These are phyloP conservation scores for Petunia axillaris DNA, from an alignment of 257 asterid genomes.

Conservation along the genomic window DNA sequence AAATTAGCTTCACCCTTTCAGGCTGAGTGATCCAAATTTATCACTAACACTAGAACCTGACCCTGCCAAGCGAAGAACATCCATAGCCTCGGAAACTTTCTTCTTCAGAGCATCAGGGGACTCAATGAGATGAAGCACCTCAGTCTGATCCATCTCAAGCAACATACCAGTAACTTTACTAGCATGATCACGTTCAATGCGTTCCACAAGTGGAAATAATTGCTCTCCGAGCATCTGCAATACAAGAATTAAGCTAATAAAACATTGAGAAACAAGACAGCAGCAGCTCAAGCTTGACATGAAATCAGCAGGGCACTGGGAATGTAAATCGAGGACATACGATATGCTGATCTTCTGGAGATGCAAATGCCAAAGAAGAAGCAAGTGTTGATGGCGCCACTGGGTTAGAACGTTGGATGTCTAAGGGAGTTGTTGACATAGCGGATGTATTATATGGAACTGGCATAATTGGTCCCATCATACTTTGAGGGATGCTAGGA, in stretches of 20 bases:
- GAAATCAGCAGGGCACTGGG: not conserved
- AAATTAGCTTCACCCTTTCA: slow-evolving; percentile 28
- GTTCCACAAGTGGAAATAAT: slow-evolving; percentile 72
- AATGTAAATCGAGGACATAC: slow-evolving; percentile 38
- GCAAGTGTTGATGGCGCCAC: slow-evolving; percentile 65
- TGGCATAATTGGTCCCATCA: slow-evolving; percentile 48
- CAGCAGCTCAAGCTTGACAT: not conserved
- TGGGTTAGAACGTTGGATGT: slow-evolving; percentile 44
- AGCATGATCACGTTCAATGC: slow-evolving; percentile 54
- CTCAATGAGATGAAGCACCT: slow-evolving; percentile 85
- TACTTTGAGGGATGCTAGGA: slow-evolving; percentile 47
- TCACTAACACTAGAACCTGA: slow-evolving; percentile 35
- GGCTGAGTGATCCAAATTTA: slow-evolving; percentile 33
- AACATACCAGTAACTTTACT: slow-evolving; percentile 88
- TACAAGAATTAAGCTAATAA: not conserved
- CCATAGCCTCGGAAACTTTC: slow-evolving; percentile 81
- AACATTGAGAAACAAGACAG: not conserved
- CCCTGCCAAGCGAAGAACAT: slow-evolving; percentile 49
- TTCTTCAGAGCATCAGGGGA: slow-evolving; percentile 82
- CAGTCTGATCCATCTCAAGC: slow-evolving; percentile 90
- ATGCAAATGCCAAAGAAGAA: slow-evolving; percentile 74
- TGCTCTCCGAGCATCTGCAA: slow-evolving; percentile 86
- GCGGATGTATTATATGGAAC: slow-evolving; percentile 46
- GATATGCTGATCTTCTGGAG: slow-evolving; percentile 72
- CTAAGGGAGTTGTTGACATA: slow-evolving; percentile 41